Percentiles rank a stretch among this genome's conserved stretches.
Conservation (phyloP, 371 early-diverging fungal genomes). For the Massospora cicadina region DNA sequence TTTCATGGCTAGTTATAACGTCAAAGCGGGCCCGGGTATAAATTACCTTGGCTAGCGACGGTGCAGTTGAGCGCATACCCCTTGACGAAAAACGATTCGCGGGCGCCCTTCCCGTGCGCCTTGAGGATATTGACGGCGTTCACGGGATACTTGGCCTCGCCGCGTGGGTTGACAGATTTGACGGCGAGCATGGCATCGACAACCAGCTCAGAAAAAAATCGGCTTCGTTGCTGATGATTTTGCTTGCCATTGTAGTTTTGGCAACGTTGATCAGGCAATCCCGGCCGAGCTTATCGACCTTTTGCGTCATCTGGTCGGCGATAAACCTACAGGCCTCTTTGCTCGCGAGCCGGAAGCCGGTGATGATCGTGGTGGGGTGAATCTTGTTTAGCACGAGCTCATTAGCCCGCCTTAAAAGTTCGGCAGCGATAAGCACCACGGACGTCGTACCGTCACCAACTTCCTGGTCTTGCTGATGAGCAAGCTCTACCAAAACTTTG, state of each 20-base stretch:
- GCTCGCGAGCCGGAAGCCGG: constrained; percentile 94
- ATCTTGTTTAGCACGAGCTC: constrained; percentile 95
- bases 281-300: constrained; percentile 80
- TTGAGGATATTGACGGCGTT: constrained; percentile 98
- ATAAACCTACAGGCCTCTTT: constrained; percentile 98
- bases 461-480: constrained; percentile 98
- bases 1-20: constrained; percentile 87
- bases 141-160: constrained; percentile 89
- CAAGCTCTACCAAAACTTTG: constrained; percentile 93
- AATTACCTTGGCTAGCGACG: constrained; percentile 66
- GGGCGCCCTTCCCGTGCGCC: constrained; percentile 93
- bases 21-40: no score
- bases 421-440: constrained; percentile 98
- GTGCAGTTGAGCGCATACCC: constrained; percentile 99
- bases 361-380: constrained; percentile 97
- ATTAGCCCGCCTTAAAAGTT: constrained; percentile 91
- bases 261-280: constrained; percentile 93
- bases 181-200: constrained; percentile 92
- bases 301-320: constrained; percentile 84
- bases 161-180: constrained; percentile 65
- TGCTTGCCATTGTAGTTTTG: constrained; percentile 96
- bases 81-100: constrained; percentile 78
- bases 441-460: constrained; percentile 99
- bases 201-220: constrained; percentile 94
- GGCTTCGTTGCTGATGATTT: constrained; percentile 90